phyloP scores from a whole-genome alignment of 176 grass and related monocot genomes.

The Luzula sylvatica region DNA sequence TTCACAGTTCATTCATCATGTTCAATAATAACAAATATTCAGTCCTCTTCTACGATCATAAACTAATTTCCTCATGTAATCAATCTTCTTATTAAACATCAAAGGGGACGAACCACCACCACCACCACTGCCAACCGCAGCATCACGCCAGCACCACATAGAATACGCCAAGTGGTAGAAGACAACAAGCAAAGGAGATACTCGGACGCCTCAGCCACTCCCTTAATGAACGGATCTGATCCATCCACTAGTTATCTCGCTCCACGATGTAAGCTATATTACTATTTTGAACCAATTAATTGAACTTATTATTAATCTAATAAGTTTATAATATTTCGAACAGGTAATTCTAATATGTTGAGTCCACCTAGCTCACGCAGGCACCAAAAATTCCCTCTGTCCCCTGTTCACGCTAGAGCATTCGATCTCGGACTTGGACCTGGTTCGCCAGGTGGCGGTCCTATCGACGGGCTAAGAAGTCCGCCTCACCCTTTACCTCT shows the following conservation, averaged over 20 bases:
- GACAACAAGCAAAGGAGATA: slow-evolving; percentile 13
- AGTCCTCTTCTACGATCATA: neutral
- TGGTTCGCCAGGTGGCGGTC: neutral
- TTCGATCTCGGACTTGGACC: neutral
- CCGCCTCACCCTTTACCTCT: slow-evolving; percentile 72
- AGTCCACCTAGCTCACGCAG: slow-evolving; percentile 8
- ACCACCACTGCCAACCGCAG: no score
- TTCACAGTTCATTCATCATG: neutral
- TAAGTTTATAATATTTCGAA: no score
- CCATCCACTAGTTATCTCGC: slow-evolving; percentile 7
- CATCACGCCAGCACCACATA: neutral
- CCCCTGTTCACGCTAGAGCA: neutral
- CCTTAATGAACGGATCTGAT: neutral
- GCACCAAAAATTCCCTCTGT: slow-evolving; percentile 1
- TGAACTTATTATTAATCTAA: no score
- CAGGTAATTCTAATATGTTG: neutral
- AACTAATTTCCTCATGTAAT: neutral
- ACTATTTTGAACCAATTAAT: no score
- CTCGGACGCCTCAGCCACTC: slow-evolving; percentile 12
- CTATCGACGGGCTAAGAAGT: slow-evolving; percentile 46
- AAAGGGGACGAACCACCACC: neutral
- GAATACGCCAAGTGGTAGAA: slow-evolving; percentile 13
- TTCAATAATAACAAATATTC: neutral
- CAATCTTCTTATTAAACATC: neutral
- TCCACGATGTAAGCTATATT: neutral